A percentile compares a stretch with the other conserved stretches of the same genome.
phyloP scores from a whole-genome alignment of 1,284 basidiomycete species.

The Fistulina hepatica region DNA sequence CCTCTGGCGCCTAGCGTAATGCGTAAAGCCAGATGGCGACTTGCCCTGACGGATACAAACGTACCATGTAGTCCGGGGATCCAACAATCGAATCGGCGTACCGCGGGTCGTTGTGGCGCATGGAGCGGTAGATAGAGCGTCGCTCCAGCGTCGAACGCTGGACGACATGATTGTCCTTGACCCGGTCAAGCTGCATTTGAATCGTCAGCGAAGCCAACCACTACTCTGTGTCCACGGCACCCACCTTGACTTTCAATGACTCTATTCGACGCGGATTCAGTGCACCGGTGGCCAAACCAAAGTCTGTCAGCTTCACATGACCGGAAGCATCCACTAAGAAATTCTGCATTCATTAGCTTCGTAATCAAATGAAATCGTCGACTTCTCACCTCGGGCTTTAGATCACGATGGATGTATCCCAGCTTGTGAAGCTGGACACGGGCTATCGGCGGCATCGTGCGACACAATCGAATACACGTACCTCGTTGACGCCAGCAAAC shows the following conservation, averaged over 20 bases:
- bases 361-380: slow-evolving; percentile 2
- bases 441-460: too few species aligned
- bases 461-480: too few species aligned
- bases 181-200: slow-evolving; percentile 73
- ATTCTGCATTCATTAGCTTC: slow-evolving; percentile 50
- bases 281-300: slow-evolving; percentile 94
- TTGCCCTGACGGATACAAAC: slow-evolving; percentile 3
- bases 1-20: slow-evolving; percentile 59
- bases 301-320: slow-evolving; percentile 98
- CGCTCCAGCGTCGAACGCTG: slow-evolving; percentile 92
- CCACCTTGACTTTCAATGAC: slow-evolving; percentile 85
- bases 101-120: slow-evolving; percentile 84
- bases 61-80: slow-evolving; percentile 89
- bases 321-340: slow-evolving; percentile 94
- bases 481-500: slow-evolving; percentile 87
- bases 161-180: slow-evolving; percentile 87
- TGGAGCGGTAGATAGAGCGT: slow-evolving; percentile 88
- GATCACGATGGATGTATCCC: slow-evolving; percentile 94
- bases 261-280: slow-evolving; percentile 94
- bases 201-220: slow-evolving; percentile 5
- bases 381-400: slow-evolving; percentile 81
- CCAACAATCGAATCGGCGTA: slow-evolving; percentile 98
- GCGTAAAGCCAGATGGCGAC: slow-evolving; percentile 1
- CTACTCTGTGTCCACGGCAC: slow-evolving; percentile 13
- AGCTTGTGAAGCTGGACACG: slow-evolving; percentile 89